Evolutionary conservation across 177 flowering plant species (phyloP), one percentile per base, ranked within the genome.

Genomic region (Vitis hybrid): DNA sequence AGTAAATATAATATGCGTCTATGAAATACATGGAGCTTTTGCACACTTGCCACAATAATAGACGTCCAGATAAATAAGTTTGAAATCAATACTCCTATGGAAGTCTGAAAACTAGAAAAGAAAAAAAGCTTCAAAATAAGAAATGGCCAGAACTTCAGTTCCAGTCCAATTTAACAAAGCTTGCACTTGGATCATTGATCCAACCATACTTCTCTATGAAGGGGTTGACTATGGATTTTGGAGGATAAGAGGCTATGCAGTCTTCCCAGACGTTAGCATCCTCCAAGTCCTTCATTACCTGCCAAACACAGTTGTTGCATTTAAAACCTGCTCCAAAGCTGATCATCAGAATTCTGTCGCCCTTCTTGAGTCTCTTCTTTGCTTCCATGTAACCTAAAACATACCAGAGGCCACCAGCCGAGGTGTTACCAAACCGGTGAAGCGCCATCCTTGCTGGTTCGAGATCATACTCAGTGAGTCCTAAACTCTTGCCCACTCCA

Each of bases 361-460:
- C 87, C 45, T 78, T 85, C 75, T 77, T 87, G 2, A 87, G 79
- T 78, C 87, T 82, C 75, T 81, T 80, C 72, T 85, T 87, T 8
- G 87, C 87, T 68, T 87, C 88, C 90, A 87, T 87, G 69, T 87
- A 87, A 3, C 82, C 87, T 52, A 87, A 59, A 52, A 87, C 87
- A 70, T 87, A 87, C 90, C 90, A 85, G 1, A 85, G 60, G 14
- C 88, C 81, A 58, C 85, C 78, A 3, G 88, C 78, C 13, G 91
- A 87, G 1, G 89, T 87, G 78, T 87, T 86, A 0, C 91, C 91
- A 52, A 82, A 86, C 14, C 91, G 71, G 60, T 84, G 85, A 48
- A 87, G 81, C 4, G 89, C 78, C 91, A 87, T 87, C 72, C 88
- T 69, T 1, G 91, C 72, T 10, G 91, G 86, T 78, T 85, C 86